phyloP scores from a whole-genome alignment of 352 stramenopile genomes.

The Globisporangium heterothallicum region DNA sequence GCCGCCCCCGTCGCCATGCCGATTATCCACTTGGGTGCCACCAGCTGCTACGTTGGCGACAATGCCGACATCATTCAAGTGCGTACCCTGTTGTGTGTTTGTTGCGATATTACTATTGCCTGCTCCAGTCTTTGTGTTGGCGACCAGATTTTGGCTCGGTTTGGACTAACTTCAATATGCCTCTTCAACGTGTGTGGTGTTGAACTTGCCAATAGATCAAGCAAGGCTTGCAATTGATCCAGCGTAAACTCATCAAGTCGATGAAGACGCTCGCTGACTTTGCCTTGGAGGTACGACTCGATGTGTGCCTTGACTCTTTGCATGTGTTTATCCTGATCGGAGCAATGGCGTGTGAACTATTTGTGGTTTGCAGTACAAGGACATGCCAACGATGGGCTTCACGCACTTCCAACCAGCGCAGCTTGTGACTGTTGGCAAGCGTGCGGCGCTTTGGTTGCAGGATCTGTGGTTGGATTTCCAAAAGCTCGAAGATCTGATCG shows the following conservation, averaged over 20 bases:
- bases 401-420: slow-evolving; percentile 99
- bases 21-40: slow-evolving; percentile 99
- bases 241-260: slow-evolving; percentile 97
- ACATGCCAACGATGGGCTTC: slow-evolving; percentile 97
- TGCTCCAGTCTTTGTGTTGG: not conserved
- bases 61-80: slow-evolving; percentile 98
- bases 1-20: slow-evolving; percentile 94
- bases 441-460: slow-evolving; percentile 97
- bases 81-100: not conserved
- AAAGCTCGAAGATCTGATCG: slow-evolving; percentile 93
- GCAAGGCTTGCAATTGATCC: slow-evolving; percentile 93
- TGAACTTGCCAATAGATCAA: slow-evolving; percentile 59
- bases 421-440: slow-evolving; percentile 98
- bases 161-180: slow-evolving; percentile 5
- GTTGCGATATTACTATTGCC: not conserved
- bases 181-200: not conserved
- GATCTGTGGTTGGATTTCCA: slow-evolving; percentile 97
- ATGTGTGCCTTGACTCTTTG: too few relatives aligned
- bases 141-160: too few relatives aligned
- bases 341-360: too few relatives aligned
- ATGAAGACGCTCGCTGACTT: slow-evolving; percentile 95
- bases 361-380: slow-evolving; percentile 80
- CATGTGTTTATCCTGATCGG: too few relatives aligned
- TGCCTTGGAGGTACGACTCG: slow-evolving; percentile 39
- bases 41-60: slow-evolving; percentile 98